Conservation (phyloP, 352 stramenopile genomes). For the Thraustochytrium striatum region DNA sequence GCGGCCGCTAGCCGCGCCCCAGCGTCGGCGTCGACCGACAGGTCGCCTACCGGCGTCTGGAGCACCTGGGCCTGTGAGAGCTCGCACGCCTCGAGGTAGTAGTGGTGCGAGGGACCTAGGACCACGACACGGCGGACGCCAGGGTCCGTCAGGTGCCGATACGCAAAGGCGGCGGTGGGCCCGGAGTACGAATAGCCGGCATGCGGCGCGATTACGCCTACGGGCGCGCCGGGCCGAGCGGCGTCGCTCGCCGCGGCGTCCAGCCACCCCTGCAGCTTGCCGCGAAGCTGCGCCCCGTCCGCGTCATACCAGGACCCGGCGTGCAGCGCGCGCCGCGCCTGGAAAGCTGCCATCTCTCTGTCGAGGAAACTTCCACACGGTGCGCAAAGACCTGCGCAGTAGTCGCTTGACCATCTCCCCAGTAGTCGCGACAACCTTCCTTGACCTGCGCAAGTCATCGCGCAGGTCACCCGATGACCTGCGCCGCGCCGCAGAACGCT, state of each 20-base stretch:
- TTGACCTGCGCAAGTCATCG: too few species aligned
- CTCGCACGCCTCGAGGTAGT: constrained; percentile 77
- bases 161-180: constrained; percentile 85
- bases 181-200: constrained; percentile 85
- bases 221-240: constrained; percentile 50
- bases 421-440: too few species aligned
- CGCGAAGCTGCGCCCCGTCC: constrained; percentile 62
- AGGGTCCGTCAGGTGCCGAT: constrained; percentile 74
- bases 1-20: constrained; percentile 52
- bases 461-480: too few species aligned
- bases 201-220: constrained; percentile 75
- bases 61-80: constrained; percentile 75
- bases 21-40: constrained; percentile 79
- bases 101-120: constrained; percentile 90
- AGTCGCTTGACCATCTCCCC: too few species aligned
- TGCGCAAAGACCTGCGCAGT: too few species aligned
- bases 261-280: constrained; percentile 66
- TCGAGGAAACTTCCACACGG: too few species aligned
- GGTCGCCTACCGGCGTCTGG: constrained; percentile 88
- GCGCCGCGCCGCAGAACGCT: too few species aligned
- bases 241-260: constrained; percentile 52
- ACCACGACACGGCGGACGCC: constrained; percentile 77
- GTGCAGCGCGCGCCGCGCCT: constrained; percentile 52
- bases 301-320: constrained; percentile 75
- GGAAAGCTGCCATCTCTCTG: too few species aligned